Base-by-base conservation (phyloP, 257 asterid genomes). In the Ilex aquifolium region DNA sequence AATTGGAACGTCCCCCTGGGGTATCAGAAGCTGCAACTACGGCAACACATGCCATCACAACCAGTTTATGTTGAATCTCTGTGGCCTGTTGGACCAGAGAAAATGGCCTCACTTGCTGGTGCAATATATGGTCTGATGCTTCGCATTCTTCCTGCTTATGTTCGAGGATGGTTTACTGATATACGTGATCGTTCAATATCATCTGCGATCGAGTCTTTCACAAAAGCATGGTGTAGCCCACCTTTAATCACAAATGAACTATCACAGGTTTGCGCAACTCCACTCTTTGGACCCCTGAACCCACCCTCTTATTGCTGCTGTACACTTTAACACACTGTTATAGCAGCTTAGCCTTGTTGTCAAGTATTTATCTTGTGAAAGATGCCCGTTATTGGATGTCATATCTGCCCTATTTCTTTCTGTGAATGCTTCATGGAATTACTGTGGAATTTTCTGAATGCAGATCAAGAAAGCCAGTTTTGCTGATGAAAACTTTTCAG, bases 171-270 rank as follows among this genome's bases (percentile, higher is more conserved):
- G 99, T 85, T 87, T 72, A 80, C 74, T 72, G 88, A 81, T 73
- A 77, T 90, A 74, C 84, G 99, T 56, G 95, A 90, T 67, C 99
- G 99, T 53, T 85, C 96, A 2, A 77, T 74, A 36, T 88, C 91
- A 57, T 84, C 96, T 72, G 74, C 91, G 63, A 76, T 93, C 62
- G 99, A 93, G 73, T 84, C 88, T 61, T 93, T 90, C 74, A 87
- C 96, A n/a, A 87, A 83, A 71, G 73, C 88, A 56, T 93, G 95
- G 90, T 93, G 99, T 77, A 87, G 99, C 86, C 94, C 99, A 13
- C 80, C 82, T 63, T 69, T 93, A 72, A 83, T 90, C 62, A 77
- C 86, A 56, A 85, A 83, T 56, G 99, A 93, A 72, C 77, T 93
- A 67, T 77, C 87, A 68, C 95, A 85, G 96, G 99, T 93, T 42